Evolutionary conservation across 345 rosid genomes (phyloP), one percentile per base, ranked within the genome.

Genomic region (Erodium maritimum): DNA sequence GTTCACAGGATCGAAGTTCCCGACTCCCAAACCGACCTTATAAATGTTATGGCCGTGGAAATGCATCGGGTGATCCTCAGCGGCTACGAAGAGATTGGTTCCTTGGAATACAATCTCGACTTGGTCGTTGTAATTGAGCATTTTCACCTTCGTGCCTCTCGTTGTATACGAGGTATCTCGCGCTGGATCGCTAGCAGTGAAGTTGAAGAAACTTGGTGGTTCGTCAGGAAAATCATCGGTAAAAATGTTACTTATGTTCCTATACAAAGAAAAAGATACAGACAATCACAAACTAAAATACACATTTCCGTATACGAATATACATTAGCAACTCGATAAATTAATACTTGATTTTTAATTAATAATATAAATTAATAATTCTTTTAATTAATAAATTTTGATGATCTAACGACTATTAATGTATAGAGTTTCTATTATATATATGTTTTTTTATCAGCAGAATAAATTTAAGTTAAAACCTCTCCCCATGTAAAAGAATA

Each of bases 41-140:
- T 24, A 68, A 3, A 68, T 58, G 23, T 45, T 25, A 18, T 68
- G 46, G 13, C 72, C 72, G 10, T 68, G 72, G 54, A 68, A 19
- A 18, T 68, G 72, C 64, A 60, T 67, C 21, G 75, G 59, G 55
- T 23, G 59, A 19, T 55, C 70, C 68, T 62, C 61, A 5, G 67
- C 55, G 13, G 58, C 62, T 19, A 60, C 57, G 23, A 71, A 13
- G 5, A 59, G 58, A 18, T 67, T 67, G 1, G 75, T 34, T 17
- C 50, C 57, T n/a, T 71, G 75, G 50, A 71, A 51, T 5, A 71
- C 67, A 1, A 71, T 60, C 62, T 66, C 68, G 21, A 63, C 71
- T 55, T 61, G 64, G 55, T 68, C 72, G 12, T 63, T 64, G 19
- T 57, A 73, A 20, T 73, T 45, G 19, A 73, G 54, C 51, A 64